These are phyloP conservation scores for Boletus vermiculosoides DNA, from an alignment of 768 basidiomycete species.

Conservation along the genomic window DNA sequence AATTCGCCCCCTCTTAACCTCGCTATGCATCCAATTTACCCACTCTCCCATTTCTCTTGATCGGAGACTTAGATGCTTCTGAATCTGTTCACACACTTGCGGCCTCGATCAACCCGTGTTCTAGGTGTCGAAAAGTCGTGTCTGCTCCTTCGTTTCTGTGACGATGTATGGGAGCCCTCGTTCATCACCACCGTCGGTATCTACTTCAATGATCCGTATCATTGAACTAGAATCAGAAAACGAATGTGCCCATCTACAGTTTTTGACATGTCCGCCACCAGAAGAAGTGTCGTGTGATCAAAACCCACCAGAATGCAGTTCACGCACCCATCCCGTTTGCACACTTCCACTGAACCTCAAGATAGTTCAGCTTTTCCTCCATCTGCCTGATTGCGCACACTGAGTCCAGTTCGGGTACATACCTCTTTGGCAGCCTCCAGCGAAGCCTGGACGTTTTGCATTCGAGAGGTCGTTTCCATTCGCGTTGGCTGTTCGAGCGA, in stretches of 20 bases:
- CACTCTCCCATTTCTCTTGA: too few relatives aligned
- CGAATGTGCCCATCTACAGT: slow-evolving; percentile 60
- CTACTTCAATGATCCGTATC: too few relatives aligned
- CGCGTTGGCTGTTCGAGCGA: slow-evolving; percentile 47
- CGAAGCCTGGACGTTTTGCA: slow-evolving; percentile 21
- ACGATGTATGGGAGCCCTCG: too few relatives aligned
- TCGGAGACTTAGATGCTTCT: too few relatives aligned
- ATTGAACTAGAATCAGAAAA: too few relatives aligned
- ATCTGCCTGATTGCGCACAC: slow-evolving; percentile 43
- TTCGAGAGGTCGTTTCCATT: slow-evolving; percentile 64
- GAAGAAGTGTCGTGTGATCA: neutral
- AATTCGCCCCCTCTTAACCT: too few relatives aligned
- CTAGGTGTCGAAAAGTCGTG: too few relatives aligned
- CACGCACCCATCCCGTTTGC: slow-evolving; percentile 76
- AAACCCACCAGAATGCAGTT: neutral
- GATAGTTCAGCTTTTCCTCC: slow-evolving; percentile 49
- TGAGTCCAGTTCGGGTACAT: slow-evolving; percentile 32
- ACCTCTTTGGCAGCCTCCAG: slow-evolving; percentile 23
- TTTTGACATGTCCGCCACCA: slow-evolving; percentile 70
- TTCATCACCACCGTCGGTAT: too few relatives aligned
- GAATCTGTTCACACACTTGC: too few relatives aligned
- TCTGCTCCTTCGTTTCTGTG: too few relatives aligned
- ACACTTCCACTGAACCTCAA: slow-evolving; percentile 73
- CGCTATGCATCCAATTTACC: too few relatives aligned
- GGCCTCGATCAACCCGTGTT: too few relatives aligned